Conservation (phyloP, 2,329 filamentous ascomycete species). For the Xylaria sp. region DNA sequence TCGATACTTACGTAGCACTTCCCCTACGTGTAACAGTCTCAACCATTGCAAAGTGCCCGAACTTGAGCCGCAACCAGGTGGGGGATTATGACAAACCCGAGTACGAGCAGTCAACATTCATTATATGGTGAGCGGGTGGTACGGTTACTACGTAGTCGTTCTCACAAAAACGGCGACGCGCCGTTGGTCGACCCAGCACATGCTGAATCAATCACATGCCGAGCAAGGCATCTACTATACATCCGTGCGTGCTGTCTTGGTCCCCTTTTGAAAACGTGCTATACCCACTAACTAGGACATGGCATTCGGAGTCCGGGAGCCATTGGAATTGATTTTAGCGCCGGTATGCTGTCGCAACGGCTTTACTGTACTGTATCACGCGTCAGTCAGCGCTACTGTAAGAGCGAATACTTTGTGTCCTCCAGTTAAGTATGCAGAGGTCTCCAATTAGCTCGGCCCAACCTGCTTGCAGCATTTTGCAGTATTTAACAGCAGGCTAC, state of each 20-base stretch:
- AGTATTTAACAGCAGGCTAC: not conserved
- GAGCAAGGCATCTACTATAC: too few relatives aligned
- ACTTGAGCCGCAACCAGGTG: slow-evolving; percentile 4
- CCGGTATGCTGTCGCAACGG: not conserved
- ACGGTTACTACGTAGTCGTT: too few relatives aligned
- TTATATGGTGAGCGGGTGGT: too few relatives aligned
- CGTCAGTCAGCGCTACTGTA: slow-evolving; percentile 11
- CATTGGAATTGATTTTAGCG: too few relatives aligned
- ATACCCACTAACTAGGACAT: not conserved
- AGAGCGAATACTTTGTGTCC: not conserved
- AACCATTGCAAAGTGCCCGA: slow-evolving; percentile 13
- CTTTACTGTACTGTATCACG: not conserved
- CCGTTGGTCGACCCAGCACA: not conserved
- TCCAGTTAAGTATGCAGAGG: not conserved
- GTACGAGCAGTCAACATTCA: too few relatives aligned
- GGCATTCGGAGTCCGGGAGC: slow-evolving; percentile 22
- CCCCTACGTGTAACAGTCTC: not conserved
- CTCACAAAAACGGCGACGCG: not conserved
- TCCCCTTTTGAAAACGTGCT: not conserved
- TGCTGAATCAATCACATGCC: too few relatives aligned
- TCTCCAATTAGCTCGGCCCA: slow-evolving; percentile 1
- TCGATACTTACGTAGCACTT: not conserved
- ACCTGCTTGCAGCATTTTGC: not conserved
- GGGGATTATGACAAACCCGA: slow-evolving; percentile 5
- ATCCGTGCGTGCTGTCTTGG: not conserved